phyloP scores from a whole-genome alignment of 2,329 filamentous ascomycete species.

The Arthrinium phaeospermum region DNA sequence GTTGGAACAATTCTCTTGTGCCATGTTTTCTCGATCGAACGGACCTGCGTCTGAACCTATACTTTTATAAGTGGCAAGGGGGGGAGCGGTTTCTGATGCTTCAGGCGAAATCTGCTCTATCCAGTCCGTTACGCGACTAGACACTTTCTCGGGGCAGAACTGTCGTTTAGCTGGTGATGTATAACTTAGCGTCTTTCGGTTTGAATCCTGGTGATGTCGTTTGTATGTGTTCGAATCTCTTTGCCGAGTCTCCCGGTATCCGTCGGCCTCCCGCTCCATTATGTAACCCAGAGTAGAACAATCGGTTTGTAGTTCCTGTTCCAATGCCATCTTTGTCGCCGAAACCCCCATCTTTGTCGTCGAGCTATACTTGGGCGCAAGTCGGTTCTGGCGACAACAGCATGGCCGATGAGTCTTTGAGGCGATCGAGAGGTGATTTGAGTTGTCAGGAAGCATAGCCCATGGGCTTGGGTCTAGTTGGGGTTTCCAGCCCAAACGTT shows the following conservation, averaged over 20 bases:
- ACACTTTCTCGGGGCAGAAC: not conserved
- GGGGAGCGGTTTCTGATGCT: not conserved
- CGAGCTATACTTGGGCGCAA: not conserved
- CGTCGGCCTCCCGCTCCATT: not conserved
- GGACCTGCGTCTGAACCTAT: not conserved
- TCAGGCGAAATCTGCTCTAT: not conserved
- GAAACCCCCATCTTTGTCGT: not conserved
- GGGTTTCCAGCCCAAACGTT: not conserved
- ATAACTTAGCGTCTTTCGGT: not conserved
- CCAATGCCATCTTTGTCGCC: not conserved
- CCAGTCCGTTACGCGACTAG: not conserved
- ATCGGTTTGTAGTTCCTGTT: not conserved
- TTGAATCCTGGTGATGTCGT: not conserved
- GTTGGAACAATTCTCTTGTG: not conserved
- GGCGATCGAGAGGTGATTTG: not conserved
- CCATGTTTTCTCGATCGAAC: not conserved
- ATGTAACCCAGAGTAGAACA: not conserved
- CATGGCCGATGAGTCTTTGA: not conserved
- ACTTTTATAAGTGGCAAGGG: not conserved
- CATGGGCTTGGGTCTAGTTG: not conserved
- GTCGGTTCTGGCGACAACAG: not conserved
- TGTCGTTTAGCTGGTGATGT: not conserved
- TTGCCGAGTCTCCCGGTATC: not conserved
- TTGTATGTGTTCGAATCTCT: not conserved
- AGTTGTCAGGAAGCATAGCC: not conserved